phyloP scores from a whole-genome alignment of 495 filamentous ascomycete species.

The Tetracladium setigerum region DNA sequence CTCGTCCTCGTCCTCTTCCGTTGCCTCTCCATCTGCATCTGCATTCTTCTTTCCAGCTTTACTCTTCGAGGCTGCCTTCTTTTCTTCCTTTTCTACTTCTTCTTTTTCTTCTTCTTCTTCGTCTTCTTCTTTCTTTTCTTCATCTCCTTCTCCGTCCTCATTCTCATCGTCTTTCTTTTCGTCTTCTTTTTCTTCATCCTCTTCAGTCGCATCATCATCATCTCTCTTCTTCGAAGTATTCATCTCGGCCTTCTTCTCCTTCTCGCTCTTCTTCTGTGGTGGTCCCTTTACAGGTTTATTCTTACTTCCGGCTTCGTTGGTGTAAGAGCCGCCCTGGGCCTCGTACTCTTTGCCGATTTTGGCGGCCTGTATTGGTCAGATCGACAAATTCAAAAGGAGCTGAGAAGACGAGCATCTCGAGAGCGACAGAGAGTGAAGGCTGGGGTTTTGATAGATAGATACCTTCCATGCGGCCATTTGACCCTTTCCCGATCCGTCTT shows the following conservation, averaged over 20 bases:
- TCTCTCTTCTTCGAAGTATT: neutral
- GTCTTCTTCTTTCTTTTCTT: neutral
- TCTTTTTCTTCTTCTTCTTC: slow-evolving; percentile 1
- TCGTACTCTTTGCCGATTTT: slow-evolving; percentile 50
- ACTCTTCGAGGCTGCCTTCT: neutral
- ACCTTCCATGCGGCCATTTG: slow-evolving; percentile 54
- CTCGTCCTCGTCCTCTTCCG: slow-evolving; percentile 2
- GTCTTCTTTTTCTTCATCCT: neutral
- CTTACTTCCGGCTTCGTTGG: slow-evolving; percentile 42
- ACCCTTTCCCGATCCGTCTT: slow-evolving; percentile 45
- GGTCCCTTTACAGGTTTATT: slow-evolving; percentile 42
- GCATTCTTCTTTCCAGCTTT: neutral
- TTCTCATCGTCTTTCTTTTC: slow-evolving; percentile 1
- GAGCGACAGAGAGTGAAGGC: neutral
- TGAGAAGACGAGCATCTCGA: too few relatives aligned
- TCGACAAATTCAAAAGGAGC: neutral
- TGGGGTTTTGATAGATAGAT: neutral
- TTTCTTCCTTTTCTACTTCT: neutral
- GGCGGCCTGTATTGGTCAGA: slow-evolving; percentile 22
- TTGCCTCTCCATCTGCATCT: neutral
- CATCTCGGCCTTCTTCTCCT: slow-evolving; percentile 4
- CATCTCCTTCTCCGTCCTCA: neutral
- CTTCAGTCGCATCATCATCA: neutral
- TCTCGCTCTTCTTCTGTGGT: slow-evolving; percentile 34
- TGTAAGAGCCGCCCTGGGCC: slow-evolving; percentile 41